These are phyloP conservation scores for Trichosporon asahii DNA, from an alignment of 1,284 basidiomycete genomes.

Conservation along the genomic window DNA sequence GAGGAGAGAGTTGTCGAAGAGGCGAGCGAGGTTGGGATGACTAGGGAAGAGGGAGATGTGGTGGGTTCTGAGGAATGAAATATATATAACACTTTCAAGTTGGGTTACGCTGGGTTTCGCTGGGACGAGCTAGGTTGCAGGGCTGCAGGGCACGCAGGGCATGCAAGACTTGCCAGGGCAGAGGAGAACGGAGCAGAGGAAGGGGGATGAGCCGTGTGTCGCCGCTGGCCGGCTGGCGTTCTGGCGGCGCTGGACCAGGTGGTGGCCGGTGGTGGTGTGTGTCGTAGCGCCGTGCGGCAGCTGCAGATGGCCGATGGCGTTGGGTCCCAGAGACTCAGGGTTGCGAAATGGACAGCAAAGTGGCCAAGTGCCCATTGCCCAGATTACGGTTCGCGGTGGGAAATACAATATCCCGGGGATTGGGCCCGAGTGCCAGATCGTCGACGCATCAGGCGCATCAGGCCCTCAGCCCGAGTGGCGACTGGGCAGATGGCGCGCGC, in stretches of 20 bases:
- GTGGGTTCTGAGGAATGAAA: conserved; percentile 11
- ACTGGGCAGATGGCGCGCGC: background rate
- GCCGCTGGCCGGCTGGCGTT: background rate
- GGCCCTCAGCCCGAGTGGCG: background rate
- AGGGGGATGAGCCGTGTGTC: background rate
- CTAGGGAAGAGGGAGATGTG: conserved; percentile 8
- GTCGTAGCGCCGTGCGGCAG: background rate
- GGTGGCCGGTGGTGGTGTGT: background rate
- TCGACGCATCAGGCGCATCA: background rate
- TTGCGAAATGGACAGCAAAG: background rate
- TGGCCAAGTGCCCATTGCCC: background rate
- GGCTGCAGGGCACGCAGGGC: background rate
- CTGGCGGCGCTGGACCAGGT: background rate
- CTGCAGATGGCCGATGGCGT: conserved; percentile 1
- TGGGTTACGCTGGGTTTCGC: conserved; percentile 9
- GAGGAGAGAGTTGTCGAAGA: background rate
- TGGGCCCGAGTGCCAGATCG: conserved; percentile 9
- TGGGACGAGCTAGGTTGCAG: conserved; percentile 5
- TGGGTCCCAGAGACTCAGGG: background rate
- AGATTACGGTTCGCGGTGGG: conserved; percentile 9
- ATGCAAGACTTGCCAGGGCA: background rate
- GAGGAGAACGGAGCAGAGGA: background rate
- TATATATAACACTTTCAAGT: conserved; percentile 5
- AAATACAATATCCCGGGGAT: background rate
- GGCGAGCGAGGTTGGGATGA: conserved; percentile 5